Evolutionary conservation across 2,329 filamentous ascomycete genomes (phyloP), one percentile per base, ranked within the genome.

Genomic region (Clarireedia monteithiana): DNA sequence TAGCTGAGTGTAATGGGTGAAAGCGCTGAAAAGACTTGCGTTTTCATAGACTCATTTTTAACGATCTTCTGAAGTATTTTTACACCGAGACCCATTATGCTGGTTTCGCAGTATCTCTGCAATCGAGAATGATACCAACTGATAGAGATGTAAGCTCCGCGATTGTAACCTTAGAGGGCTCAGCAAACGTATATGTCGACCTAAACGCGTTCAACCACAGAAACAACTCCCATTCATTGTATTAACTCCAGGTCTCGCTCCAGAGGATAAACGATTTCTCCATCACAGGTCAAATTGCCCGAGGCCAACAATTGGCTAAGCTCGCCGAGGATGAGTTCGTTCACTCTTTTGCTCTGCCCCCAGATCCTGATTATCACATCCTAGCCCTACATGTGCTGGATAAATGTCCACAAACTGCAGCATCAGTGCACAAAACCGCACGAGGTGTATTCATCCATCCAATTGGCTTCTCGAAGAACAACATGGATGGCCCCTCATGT

Each of bases 11-110:
- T 2, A 30, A 30, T 3, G 7, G 7, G 27, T 10, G 10, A 30
- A 9, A 30, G 7, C 7, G 6, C 27, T 9, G 27, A 30, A 30
- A 30, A 30, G 27, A 30, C 64, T 42, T 15, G 66, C 66, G 73
- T 70, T 66, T 78, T 83, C 80, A 89, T 88, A 46, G 86, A 81
- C 68, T 89, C 83, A 74, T 88, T 88, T 70, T 80, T 65, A 26
- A 69, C 67, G 20, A 69, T 56, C 17, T 53, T 53, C 50, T 53
- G 40, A 53, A 47, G 38, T 36, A 53, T 14, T 39, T 53, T 26
- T 38, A 42, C 0, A 7, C 50, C 50, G 17, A 53, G 40, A 36
- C 40, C 50, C 27, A 30, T 30, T 10, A 0, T 30, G 27, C 27
- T 10, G 27, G 10, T 7, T 7, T 30, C 10, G 7, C 27, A 30